Evolutionary conservation across 164 flowering plant species (phyloP).

Genomic region (Umbilicus rupestris): DNA sequence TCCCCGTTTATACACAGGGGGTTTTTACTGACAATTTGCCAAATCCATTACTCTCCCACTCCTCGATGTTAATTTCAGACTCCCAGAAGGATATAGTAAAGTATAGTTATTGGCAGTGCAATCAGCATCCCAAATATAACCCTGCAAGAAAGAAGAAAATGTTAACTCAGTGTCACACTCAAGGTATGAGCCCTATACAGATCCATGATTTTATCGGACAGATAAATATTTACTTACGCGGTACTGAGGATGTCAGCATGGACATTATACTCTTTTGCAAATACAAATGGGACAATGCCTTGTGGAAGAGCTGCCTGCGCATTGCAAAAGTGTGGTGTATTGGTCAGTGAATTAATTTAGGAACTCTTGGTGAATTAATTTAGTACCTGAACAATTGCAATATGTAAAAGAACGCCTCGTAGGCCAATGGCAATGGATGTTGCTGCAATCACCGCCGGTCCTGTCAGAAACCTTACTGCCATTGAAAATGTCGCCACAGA

Average conservation of each 20-base stretch:
- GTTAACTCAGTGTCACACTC: not conserved
- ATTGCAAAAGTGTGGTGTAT: not conserved
- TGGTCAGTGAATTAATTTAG: not conserved
- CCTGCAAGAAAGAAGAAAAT: constrained; percentile 22
- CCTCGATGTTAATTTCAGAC: constrained; percentile 21
- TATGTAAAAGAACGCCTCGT: constrained; percentile 7
- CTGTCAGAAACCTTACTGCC: constrained; percentile 8
- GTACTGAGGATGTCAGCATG: constrained; percentile 42
- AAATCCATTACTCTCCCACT: not conserved
- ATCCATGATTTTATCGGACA: not conserved
- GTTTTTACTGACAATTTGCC: not conserved
- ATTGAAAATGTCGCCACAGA: constrained; percentile 10
- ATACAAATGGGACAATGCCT: constrained; percentile 38
- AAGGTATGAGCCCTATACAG: not conserved
- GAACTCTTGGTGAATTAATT: not conserved
- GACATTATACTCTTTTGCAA: constrained; percentile 19
- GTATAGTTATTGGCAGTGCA: constrained; percentile 73
- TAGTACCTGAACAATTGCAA: constrained; percentile 10
- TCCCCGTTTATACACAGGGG: too few species aligned
- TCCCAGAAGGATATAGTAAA: constrained; percentile 82
- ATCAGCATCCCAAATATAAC: constrained; percentile 87
- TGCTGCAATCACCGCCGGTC: constrained; percentile 10
- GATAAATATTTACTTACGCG: constrained; percentile 12
- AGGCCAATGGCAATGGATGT: constrained; percentile 10
- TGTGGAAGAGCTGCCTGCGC: constrained; percentile 44